Percentiles rank a stretch among this genome's conserved stretches.
These are phyloP conservation scores for Herpetospermum pedunculosum DNA, from an alignment of 306 rosid genomes.

Conservation along the genomic window DNA sequence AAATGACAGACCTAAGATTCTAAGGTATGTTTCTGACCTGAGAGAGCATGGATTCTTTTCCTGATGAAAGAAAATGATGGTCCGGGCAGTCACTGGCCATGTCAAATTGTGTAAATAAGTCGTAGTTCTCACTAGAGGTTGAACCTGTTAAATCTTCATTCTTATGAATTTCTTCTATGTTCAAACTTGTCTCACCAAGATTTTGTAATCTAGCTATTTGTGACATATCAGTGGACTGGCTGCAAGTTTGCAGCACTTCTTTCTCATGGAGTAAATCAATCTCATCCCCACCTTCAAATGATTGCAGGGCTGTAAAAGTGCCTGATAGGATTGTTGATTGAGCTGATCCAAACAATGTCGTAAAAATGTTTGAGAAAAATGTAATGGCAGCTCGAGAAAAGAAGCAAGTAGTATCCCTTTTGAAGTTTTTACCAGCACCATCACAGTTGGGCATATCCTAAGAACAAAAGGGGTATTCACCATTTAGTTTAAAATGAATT, in stretches of 20 bases:
- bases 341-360: slow-evolving; percentile 43
- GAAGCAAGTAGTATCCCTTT: slow-evolving; percentile 39
- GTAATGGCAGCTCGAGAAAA: slow-evolving; percentile 66
- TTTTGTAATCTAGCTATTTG: slow-evolving; percentile 17
- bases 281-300: slow-evolving; percentile 37
- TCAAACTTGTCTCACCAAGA: slow-evolving; percentile 20
- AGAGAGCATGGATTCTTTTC: slow-evolving; percentile 38
- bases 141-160: slow-evolving; percentile 21
- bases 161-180: slow-evolving; percentile 14
- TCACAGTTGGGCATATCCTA: slow-evolving; percentile 38
- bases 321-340: slow-evolving; percentile 30
- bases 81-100: slow-evolving; percentile 54
- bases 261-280: slow-evolving; percentile 28
- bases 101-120: slow-evolving; percentile 56
- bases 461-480: slow-evolving; percentile 9
- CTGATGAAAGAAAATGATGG: slow-evolving; percentile 54
- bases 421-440: slow-evolving; percentile 21
- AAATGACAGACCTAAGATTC: neutral
- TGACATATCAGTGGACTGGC: slow-evolving; percentile 25
- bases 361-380: slow-evolving; percentile 48
- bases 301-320: slow-evolving; percentile 30
- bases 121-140: slow-evolving; percentile 18
- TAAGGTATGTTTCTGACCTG: slow-evolving; percentile 48
- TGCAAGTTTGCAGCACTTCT: slow-evolving; percentile 28
- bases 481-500: slow-evolving; percentile 5